Evolutionary conservation across 2,329 filamentous ascomycete species (phyloP), one percentile per base, ranked within the genome.

Genomic region (Colletotrichum phormii): DNA sequence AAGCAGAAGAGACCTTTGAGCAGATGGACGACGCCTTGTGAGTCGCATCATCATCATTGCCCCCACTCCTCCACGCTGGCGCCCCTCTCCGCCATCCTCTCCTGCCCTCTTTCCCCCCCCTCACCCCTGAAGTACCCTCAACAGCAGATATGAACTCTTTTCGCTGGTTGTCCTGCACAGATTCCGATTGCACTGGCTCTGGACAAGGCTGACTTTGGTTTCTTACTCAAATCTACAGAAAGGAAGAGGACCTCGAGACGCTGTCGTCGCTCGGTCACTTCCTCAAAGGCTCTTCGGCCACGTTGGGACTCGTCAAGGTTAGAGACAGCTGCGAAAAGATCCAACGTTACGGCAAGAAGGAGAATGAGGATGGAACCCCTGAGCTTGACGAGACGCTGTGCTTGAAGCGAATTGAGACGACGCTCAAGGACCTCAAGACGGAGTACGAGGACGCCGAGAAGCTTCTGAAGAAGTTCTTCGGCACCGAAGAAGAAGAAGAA

Each of bases 241-340:
- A 90, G 76, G 82, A 88, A 2, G 88, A 89, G 79, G 87, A 98
- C 72, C 90, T 98, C 70, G 82, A 85, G n/a, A 86, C 91, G 76
- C 90, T 98, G 49, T 97, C 95, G 42, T 88, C 90, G 65, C 91
- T 98, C 37, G 97, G 97, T 54, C 97, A 99, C 84, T 99, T 98
- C 85, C 89, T 99, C 77, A 99, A 99, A 85, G 97, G 97, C 73
- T 98, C 96, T 7, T 98, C 96, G 9, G 96, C 97, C 51, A 98
- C 97, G 4, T 89, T 99, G 66, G 97, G 97, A 58, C 89, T 98
- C 67, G 92, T 90, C 78, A 97, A 97, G 82, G 93, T 99, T 78
- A 94, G 95, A 82, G 95, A 98, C 79, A 93, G 91, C 75, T 99
- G 97, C 85, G 95, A 98, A 84, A 95, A 97, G 87, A 98, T 99